These are phyloP conservation scores for Ceratobasidium sp. DNA, from an alignment of 1,284 basidiomycete genomes.

Conservation along the genomic window DNA sequence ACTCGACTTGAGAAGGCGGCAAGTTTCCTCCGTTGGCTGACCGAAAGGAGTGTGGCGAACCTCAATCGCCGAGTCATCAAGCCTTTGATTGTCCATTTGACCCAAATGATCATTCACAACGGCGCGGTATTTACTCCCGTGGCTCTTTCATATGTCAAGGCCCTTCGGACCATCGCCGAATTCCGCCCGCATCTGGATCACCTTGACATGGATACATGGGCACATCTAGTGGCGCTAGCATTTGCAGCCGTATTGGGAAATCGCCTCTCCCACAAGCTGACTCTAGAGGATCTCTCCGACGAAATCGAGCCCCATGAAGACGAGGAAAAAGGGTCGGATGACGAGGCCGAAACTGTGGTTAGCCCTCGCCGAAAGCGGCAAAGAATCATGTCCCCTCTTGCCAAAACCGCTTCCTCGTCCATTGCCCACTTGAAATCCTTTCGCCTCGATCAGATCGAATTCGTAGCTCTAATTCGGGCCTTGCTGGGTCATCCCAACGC, in stretches of 20 bases:
- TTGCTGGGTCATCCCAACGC: conserved; percentile 55
- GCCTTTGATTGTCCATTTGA: conserved; percentile 70
- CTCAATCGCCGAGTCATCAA: conserved; percentile 63
- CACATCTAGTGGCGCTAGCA: conserved; percentile 67
- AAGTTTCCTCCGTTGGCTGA: conserved; percentile 71
- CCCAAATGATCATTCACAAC: conserved; percentile 64
- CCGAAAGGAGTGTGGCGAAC: conserved; percentile 61
- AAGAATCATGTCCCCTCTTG: conserved; percentile 44
- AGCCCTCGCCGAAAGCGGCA: conserved; percentile 42
- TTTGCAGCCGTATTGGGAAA: conserved; percentile 80
- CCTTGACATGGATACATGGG: conserved; percentile 71
- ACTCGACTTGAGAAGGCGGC: conserved; percentile 69
- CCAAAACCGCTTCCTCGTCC: neutral
- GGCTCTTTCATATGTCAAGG: conserved; percentile 82
- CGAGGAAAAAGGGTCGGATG: conserved; percentile 50
- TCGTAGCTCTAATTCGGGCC: conserved; percentile 68
- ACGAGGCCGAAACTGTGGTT: conserved; percentile 46
- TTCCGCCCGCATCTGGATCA: conserved; percentile 81
- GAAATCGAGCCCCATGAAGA: conserved; percentile 44
- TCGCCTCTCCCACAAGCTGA: conserved; percentile 51
- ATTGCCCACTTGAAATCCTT: conserved; percentile 46
- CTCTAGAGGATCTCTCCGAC: conserved; percentile 41
- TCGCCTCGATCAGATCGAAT: conserved; percentile 71
- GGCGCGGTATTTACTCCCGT: conserved; percentile 66
- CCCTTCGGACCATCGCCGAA: conserved; percentile 67